These are phyloP conservation scores for Solanum ossicruentum DNA, from an alignment of 257 asterid species.

Conservation along the genomic window DNA sequence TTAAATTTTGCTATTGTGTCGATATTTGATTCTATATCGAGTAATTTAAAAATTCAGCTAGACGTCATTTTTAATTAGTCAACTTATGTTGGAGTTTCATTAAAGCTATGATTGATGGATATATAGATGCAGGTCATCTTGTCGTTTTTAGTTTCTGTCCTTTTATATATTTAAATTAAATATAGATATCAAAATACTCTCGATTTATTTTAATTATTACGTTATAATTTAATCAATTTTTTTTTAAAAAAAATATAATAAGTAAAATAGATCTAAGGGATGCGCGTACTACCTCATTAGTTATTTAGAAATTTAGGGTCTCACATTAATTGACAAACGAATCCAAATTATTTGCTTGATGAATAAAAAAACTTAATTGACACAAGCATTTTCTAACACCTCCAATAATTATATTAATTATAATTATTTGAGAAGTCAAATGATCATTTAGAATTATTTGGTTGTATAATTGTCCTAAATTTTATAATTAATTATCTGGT, in stretches of 20 bases:
- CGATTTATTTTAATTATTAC: no score
- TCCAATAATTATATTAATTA: neutral
- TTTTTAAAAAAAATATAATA: no score
- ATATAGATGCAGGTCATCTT: neutral
- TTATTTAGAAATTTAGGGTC: neutral
- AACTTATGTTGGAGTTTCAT: neutral
- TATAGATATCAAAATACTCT: neutral
- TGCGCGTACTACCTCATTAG: no score
- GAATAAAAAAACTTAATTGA: neutral
- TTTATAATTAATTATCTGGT: neutral
- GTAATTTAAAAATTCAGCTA: neutral
- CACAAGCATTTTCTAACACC: neutral
- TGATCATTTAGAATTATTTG: neutral
- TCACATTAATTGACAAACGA: neutral
- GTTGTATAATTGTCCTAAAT: neutral
- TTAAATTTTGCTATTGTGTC: neutral
- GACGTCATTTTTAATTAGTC: neutral
- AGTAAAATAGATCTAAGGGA: no score
- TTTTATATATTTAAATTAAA: neutral
- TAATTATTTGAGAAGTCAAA: neutral
- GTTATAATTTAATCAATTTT: no score
- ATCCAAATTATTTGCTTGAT: neutral
- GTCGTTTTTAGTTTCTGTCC: neutral
- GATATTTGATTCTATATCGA: neutral
- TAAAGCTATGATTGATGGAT: neutral